Base-by-base conservation (phyloP, 2,329 filamentous ascomycete species). In the Claviceps fusiformis region DNA sequence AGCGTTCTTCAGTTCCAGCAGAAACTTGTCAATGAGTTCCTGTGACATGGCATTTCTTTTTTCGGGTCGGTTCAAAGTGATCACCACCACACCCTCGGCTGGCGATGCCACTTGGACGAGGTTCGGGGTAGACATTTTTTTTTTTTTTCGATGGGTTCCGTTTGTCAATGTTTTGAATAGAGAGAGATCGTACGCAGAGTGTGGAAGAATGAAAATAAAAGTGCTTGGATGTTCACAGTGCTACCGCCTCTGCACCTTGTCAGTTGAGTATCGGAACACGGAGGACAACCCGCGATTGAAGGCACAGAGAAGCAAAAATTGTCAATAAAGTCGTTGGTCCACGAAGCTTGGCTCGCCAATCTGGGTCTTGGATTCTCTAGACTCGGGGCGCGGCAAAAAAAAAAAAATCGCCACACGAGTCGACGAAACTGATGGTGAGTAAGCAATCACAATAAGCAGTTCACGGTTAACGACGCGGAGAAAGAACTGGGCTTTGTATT, bases 11-110 rank as follows among this genome's bases (percentile, higher is more conserved):
- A 70, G 62, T 52, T 62, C 60, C 10, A 52, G 58, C 17, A 73
- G 62, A 5, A 80, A 65, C 50, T 78, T 70, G 55, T 64, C 61
- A 59, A 79, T 75, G 67, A 81, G 74, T 50, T 65, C 64, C 54
- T 72, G 69, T 2, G 78, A 81, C 56, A 83, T 73, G 10, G 80
- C 79, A 70, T 83, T 83, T 55, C 78, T 72, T 64, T 82, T 81
- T 49, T 72, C 69, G 2, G 77, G 79, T 3, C 80, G 72, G 65
- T 79, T 77, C 57, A 81, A 65, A 15, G 73, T 72, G 55, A 82
- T 61, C 33, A 79, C 62, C 37, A 75, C 69, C 31, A 80, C 70
- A 51, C 68, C 71, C 27, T 65, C 54, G 27, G 50, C 49, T 31
- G 58, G 59, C 33, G 61, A 59, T 45, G 60, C 58, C 50, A 50